Conservation (phyloP, 2,329 filamentous ascomycete genomes). For the Epichloe uncinata region DNA sequence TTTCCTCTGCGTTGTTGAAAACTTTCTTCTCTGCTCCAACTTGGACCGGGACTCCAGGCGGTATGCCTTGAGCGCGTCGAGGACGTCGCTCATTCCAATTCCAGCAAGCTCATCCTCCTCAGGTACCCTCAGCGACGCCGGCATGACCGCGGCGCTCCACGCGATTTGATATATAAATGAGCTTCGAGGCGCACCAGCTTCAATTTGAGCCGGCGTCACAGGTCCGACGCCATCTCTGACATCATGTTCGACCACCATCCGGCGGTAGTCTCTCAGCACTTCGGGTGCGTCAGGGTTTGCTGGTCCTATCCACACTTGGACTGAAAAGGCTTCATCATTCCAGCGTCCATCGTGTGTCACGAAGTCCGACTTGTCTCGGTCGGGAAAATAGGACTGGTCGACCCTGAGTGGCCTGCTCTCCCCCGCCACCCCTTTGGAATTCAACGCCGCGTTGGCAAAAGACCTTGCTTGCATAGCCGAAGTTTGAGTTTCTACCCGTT, state of each 20-base stretch:
- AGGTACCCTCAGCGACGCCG: constrained; percentile 17
- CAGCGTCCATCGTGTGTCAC: constrained; percentile 13
- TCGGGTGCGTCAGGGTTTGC: constrained; percentile 18
- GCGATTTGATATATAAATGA: constrained; percentile 36
- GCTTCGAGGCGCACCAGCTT: constrained; percentile 33
- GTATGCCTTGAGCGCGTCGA: constrained; percentile 27
- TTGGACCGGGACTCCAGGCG: constrained; percentile 20
- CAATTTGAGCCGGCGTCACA: constrained; percentile 34
- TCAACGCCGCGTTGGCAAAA: not conserved
- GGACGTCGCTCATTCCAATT: constrained; percentile 28
- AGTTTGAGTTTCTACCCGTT: not conserved
- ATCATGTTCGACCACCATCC: constrained; percentile 23
- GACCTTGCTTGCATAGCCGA: constrained; percentile 5
- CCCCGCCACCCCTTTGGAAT: constrained; percentile 3
- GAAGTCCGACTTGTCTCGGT: constrained; percentile 11
- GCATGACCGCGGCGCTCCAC: constrained; percentile 37
- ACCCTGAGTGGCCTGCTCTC: not conserved
- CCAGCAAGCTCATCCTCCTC: constrained; percentile 15
- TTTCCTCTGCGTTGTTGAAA: constrained; percentile 5
- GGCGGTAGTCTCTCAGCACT: constrained; percentile 35
- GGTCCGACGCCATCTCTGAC: constrained; percentile 29
- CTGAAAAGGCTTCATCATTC: constrained; percentile 14
- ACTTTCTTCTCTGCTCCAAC: constrained; percentile 11
- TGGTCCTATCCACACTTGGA: constrained; percentile 34
- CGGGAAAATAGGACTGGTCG: constrained; percentile 1